Percentiles rank a stretch among this genome's conserved stretches.
These are phyloP conservation scores for Ogataea glucozyma DNA, from an alignment of 805 yeast species.

Conservation along the genomic window DNA sequence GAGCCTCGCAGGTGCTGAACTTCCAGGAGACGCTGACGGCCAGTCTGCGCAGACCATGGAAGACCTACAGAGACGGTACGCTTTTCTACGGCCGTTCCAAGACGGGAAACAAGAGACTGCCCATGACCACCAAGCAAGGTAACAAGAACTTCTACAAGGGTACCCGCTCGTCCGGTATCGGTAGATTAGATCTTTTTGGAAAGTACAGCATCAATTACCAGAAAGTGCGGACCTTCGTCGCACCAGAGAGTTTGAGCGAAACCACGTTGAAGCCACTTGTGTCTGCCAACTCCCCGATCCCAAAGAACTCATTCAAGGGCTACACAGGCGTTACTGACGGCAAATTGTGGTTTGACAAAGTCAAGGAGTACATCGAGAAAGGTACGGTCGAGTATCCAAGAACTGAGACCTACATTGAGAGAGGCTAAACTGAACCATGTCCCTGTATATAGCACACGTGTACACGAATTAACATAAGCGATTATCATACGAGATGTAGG, in stretches of 20 bases:
- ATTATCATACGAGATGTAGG: too few relatives aligned
- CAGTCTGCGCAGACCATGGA: conserved; percentile 83
- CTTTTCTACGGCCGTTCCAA: conserved; percentile 79
- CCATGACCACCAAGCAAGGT: conserved; percentile 90
- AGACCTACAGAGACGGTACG: conserved; percentile 77
- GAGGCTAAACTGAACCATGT: conserved; percentile 28
- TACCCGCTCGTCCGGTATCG: conserved; percentile 93
- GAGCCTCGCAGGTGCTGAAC: conserved; percentile 44
- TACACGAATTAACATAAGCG: too few relatives aligned
- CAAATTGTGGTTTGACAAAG: conserved; percentile 66
- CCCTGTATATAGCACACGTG: too few relatives aligned
- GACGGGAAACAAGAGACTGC: conserved; percentile 78
- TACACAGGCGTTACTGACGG: conserved; percentile 70
- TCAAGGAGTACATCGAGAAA: conserved; percentile 71
- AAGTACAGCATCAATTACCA: conserved; percentile 76
- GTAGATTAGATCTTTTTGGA: conserved; percentile 73
- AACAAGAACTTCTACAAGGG: conserved; percentile 95
- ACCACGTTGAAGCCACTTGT: conserved; percentile 68
- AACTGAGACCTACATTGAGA: conserved; percentile 32
- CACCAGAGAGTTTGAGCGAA: conserved; percentile 51
- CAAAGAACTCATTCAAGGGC: conserved; percentile 68
- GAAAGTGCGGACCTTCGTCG: conserved; percentile 88
- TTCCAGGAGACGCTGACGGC: conserved; percentile 48
- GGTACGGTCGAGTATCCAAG: conserved; percentile 53
- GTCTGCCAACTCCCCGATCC: conserved; percentile 68